A percentile compares a stretch with the other conserved stretches of the same genome.
Evolutionary conservation across 805 yeast species (phyloP).

Genomic region (Kodamaea sagamina): DNA sequence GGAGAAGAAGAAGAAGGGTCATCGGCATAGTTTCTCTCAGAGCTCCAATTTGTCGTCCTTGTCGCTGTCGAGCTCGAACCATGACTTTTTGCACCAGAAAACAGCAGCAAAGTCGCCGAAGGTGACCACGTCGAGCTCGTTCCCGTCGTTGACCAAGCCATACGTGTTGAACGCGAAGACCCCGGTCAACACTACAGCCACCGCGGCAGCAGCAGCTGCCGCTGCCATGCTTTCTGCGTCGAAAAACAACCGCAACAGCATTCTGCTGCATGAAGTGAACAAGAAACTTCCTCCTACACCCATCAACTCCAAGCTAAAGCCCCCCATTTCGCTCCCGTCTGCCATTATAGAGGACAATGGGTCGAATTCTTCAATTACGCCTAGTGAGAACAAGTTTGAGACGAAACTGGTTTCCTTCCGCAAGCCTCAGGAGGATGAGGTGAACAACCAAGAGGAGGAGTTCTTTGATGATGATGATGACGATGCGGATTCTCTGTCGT

Average conservation of each 20-base stretch:
- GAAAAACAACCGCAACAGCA: neutral
- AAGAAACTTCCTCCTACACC: too few species aligned
- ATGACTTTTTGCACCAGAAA: conserved; percentile 3
- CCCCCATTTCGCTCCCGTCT: conserved; percentile 9
- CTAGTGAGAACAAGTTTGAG: conserved; percentile 12
- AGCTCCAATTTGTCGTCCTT: conserved; percentile 12
- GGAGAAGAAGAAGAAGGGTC: conserved; percentile 10
- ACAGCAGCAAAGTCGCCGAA: conserved; percentile 4
- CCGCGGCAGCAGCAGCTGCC: conserved; percentile 16
- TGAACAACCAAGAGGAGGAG: neutral
- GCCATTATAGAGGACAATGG: conserved; percentile 1
- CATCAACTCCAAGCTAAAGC: conserved; percentile 7
- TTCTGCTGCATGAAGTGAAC: neutral
- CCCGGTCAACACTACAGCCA: neutral
- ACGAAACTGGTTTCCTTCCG: conserved; percentile 17
- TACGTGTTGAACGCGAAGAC: conserved; percentile 1
- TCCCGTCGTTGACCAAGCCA: conserved; percentile 7
- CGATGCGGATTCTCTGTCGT: conserved; percentile 24
- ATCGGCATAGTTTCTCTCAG: conserved; percentile 13
- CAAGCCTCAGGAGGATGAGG: neutral
- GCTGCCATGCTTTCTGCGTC: conserved; percentile 9
- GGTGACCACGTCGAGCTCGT: conserved; percentile 4
- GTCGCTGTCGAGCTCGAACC: conserved; percentile 10
- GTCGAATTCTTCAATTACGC: conserved; percentile 11
- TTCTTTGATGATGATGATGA: conserved; percentile 8